Percentiles rank a stretch among this genome's conserved stretches.
Conservation (phyloP, 73 alveolate species). For the Uronychia binucleata region DNA sequence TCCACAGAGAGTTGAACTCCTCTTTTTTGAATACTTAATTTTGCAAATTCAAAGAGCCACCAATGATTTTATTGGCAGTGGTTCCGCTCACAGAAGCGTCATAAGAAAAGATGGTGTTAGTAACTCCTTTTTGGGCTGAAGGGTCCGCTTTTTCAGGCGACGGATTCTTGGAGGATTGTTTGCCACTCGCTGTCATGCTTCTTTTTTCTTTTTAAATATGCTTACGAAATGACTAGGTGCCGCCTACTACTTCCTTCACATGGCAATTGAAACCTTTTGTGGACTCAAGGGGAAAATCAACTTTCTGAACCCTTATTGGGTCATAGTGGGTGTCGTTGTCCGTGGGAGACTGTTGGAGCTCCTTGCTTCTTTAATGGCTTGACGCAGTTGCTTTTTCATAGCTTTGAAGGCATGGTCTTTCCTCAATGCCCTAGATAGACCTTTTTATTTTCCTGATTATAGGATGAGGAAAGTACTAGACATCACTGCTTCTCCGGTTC, state of each 20-base stretch:
- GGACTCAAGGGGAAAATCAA: not conserved
- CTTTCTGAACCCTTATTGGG: not conserved
- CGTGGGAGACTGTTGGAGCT: not conserved
- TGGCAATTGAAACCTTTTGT: not conserved
- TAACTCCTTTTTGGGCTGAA: no score
- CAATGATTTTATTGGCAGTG: no score
- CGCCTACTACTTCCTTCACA: not conserved
- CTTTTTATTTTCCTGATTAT: not conserved
- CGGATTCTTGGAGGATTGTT: not conserved
- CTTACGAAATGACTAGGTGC: not conserved
- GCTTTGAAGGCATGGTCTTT: not conserved
- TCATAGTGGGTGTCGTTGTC: not conserved
- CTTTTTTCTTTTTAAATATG: not conserved
- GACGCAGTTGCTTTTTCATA: not conserved
- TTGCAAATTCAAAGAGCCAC: no score
- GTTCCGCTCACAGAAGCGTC: no score
- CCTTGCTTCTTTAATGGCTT: not conserved
- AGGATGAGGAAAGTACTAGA: no score
- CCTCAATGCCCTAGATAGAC: not conserved
- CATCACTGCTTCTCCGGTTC: not conserved
- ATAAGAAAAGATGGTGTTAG: no score
- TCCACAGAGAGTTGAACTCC: no score
- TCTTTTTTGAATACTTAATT: no score
- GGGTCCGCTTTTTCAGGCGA: not conserved
- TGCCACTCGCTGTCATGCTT: not conserved